phyloP scores from a whole-genome alignment of 805 yeast genomes.

The Yarrowia hollandica region DNA sequence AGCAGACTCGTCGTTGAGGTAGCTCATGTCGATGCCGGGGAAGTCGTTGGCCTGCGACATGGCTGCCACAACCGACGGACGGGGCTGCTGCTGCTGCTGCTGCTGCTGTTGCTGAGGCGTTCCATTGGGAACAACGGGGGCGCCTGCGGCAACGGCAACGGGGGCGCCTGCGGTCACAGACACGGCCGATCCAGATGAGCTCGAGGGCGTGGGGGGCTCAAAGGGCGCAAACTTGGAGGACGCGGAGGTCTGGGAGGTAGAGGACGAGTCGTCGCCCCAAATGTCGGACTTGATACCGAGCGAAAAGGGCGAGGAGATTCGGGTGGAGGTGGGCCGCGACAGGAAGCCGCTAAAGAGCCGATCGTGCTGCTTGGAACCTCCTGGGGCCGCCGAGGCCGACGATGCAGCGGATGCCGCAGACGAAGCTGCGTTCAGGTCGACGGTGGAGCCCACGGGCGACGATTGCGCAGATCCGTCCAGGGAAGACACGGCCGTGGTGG shows the following conservation, averaged over 20 bases:
- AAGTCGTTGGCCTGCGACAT: constrained; percentile 27
- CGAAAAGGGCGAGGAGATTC: constrained; percentile 29
- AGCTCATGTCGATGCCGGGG: constrained; percentile 24
- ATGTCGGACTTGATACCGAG: constrained; percentile 29
- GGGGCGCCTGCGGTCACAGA: constrained; percentile 1
- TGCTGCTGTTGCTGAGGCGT: neutral
- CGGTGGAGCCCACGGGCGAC: neutral
- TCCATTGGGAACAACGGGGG: neutral
- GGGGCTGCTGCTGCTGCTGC: neutral
- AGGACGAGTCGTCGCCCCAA: constrained; percentile 29
- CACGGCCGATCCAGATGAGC: neutral
- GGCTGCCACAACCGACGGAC: neutral
- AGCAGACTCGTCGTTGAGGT: constrained; percentile 16
- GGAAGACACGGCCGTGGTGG: constrained; percentile 1
- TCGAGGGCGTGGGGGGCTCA: constrained; percentile 15
- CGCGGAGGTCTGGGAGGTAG: constrained; percentile 16
- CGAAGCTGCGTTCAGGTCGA: constrained; percentile 6
- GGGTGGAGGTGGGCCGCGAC: constrained; percentile 26
- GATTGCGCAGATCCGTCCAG: constrained; percentile 6
- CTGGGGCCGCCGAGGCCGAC: neutral
- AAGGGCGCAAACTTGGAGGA: constrained; percentile 29
- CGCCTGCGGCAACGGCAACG: too few species aligned
- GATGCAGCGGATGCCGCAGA: too few species aligned
- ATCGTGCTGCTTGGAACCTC: constrained; percentile 1
- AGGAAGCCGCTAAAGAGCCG: constrained; percentile 21